Percentiles rank a stretch among this genome's conserved stretches.
Conservation (phyloP, 257 asterid genomes). For the Plantago ovata region DNA sequence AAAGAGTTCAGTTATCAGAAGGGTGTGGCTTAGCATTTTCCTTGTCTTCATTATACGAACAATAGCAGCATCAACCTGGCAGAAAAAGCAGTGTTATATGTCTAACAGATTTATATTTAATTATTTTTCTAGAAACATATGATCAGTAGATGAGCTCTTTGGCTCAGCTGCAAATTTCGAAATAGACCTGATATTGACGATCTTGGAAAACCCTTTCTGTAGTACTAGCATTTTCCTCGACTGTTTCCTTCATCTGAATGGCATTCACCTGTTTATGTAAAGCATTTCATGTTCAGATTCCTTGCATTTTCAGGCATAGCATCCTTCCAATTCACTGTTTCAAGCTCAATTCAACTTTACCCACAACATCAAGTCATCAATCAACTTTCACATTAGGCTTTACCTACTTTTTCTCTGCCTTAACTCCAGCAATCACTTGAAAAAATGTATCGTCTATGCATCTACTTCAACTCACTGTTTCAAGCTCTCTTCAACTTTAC, state of each 20-base stretch:
- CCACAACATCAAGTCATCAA: too few species aligned
- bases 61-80: conserved; percentile 95
- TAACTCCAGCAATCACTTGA: too few species aligned
- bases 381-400: too few species aligned
- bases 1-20: conserved; percentile 91
- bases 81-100: conserved; percentile 1
- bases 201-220: conserved; percentile 95
- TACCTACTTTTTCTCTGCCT: too few species aligned
- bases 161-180: background rate
- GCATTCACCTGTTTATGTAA: conserved; percentile 69
- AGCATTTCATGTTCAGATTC: too few species aligned
- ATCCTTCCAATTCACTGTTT: too few species aligned
- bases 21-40: conserved; percentile 88
- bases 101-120: too few species aligned
- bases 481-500: too few species aligned
- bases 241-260: conserved; percentile 95
- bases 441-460: too few species aligned
- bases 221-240: conserved; percentile 93
- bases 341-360: too few species aligned
- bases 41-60: conserved; percentile 99
- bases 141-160: background rate
- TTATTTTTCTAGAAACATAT: background rate
- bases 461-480: too few species aligned
- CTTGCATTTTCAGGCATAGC: too few species aligned
- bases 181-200: conserved; percentile 85